phyloP scores from a whole-genome alignment of 768 basidiomycete species.

The Gymnopilus junonius region DNA sequence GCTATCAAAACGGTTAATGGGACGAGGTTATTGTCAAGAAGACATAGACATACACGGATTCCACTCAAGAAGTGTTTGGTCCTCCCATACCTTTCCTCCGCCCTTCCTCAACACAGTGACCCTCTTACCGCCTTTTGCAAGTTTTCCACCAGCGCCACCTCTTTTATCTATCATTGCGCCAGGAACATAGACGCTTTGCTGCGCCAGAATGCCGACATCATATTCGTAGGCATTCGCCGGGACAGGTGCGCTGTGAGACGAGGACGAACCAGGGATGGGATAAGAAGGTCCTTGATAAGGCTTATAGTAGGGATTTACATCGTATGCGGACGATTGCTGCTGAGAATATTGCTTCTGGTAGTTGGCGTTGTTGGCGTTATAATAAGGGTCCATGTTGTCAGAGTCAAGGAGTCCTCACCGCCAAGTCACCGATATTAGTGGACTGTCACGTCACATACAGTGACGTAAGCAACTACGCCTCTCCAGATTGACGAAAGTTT shows the following conservation, averaged over 20 bases:
- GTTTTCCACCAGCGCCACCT: conserved; percentile 82
- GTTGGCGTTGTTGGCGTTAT: conserved; percentile 46
- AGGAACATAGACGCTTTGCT: conserved; percentile 91
- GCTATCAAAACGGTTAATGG: conserved; percentile 48
- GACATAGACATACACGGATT: conserved; percentile 79
- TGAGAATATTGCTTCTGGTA: conserved; percentile 57
- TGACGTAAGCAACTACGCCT: conserved; percentile 31
- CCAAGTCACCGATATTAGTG: neutral
- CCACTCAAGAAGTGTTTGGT: conserved; percentile 97
- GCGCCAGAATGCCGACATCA: conserved; percentile 88
- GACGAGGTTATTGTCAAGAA: neutral
- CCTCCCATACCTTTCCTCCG: conserved; percentile 97
- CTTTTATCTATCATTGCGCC: conserved; percentile 90
- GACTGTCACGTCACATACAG: conserved; percentile 2
- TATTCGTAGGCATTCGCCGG: conserved; percentile 93
- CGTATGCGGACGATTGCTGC: conserved; percentile 55
- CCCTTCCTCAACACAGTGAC: conserved; percentile 95
- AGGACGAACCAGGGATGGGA: conserved; percentile 64
- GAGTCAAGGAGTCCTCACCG: conserved; percentile 3
- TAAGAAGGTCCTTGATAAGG: conserved; percentile 79
- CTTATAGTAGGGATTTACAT: conserved; percentile 83
- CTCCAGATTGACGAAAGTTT: conserved; percentile 18
- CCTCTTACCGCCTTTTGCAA: conserved; percentile 89
- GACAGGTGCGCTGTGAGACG: conserved; percentile 76
- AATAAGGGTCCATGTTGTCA: conserved; percentile 42